A percentile compares a stretch with the other conserved stretches of the same genome.
Conservation (phyloP, 805 yeast species). For the Saturnispora silvae region DNA sequence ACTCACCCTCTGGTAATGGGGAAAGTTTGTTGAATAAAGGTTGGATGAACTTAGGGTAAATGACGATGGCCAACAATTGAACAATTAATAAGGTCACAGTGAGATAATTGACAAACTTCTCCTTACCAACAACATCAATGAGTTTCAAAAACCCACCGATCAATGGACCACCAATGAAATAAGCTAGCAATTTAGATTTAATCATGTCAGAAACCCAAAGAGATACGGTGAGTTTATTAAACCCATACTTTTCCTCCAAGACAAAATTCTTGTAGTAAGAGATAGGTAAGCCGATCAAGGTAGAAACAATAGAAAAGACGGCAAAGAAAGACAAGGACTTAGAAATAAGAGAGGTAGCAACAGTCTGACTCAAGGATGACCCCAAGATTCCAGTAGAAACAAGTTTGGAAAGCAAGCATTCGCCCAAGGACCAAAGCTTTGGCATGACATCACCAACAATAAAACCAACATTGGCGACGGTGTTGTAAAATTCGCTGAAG, state of each 20-base stretch:
- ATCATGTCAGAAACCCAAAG: conserved; percentile 67
- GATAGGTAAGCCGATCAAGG: conserved; percentile 54
- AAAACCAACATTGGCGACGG: conserved; percentile 46
- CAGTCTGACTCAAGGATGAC: too few species aligned
- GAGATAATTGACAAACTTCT: conserved; percentile 69
- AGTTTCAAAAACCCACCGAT: conserved; percentile 70
- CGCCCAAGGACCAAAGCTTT: conserved; percentile 35
- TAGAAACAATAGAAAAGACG: conserved; percentile 37
- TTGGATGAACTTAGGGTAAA: conserved; percentile 77
- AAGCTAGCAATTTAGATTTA: conserved; percentile 45
- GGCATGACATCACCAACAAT: conserved; percentile 58
- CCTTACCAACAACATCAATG: conserved; percentile 61
- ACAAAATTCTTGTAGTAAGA: conserved; percentile 74
- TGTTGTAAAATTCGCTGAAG: conserved; percentile 38
- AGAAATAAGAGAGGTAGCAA: conserved; percentile 29
- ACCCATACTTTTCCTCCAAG: conserved; percentile 85
- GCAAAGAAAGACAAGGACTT: conserved; percentile 62
- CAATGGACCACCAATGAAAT: conserved; percentile 60
- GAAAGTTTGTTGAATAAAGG: conserved; percentile 89
- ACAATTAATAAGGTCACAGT: conserved; percentile 61
- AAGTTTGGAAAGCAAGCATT: conserved; percentile 19
- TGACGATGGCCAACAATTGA: conserved; percentile 63
- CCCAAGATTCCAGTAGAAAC: conserved; percentile 38
- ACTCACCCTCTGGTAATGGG: conserved; percentile 83
- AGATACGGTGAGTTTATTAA: conserved; percentile 70